Evolutionary conservation across 1,139 yeast species (phyloP).

Genomic region (Scheffersomyces insectosa): DNA sequence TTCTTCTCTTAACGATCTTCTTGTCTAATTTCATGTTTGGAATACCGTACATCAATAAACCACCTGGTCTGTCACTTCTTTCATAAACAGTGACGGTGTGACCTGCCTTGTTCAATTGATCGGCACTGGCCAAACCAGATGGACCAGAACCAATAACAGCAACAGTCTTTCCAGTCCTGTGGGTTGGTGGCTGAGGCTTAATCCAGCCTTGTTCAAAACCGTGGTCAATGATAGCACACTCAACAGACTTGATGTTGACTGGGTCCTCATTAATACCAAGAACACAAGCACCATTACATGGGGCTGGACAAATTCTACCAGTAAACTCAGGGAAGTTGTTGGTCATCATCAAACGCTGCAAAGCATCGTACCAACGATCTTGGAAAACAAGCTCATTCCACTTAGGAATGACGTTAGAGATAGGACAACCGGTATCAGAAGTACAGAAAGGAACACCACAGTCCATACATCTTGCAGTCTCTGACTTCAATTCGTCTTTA

Average conservation of each 20-base stretch:
- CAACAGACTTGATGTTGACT: constrained; percentile 94
- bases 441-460: constrained; percentile 99
- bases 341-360: constrained; percentile 90
- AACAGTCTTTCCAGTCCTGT: constrained; percentile 80
- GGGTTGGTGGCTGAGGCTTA: constrained; percentile 74
- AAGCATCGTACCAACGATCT: constrained; percentile 93
- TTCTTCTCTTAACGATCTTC: constrained; percentile 87
- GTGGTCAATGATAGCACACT: constrained; percentile 93
- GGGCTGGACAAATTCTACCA: constrained; percentile 98
- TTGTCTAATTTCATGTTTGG: constrained; percentile 99
- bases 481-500: constrained; percentile 82
- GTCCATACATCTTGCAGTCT: constrained; percentile 99
- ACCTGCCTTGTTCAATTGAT: constrained; percentile 95
- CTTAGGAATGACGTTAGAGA: constrained; percentile 94
- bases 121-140: constrained; percentile 94
- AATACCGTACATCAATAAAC: constrained; percentile 97
- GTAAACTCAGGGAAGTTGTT: constrained; percentile 99
- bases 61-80: constrained; percentile 95
- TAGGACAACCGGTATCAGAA: constrained; percentile 97
- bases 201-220: constrained; percentile 98
- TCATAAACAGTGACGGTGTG: constrained; percentile 90
- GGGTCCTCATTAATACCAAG: constrained; percentile 93
- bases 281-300: constrained; percentile 98
- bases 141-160: constrained; percentile 97
- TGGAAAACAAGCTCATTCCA: constrained; percentile 97